Evolutionary conservation across 106 monocot species (phyloP).

Genomic region (Phalaenopsis aphrodite): DNA sequence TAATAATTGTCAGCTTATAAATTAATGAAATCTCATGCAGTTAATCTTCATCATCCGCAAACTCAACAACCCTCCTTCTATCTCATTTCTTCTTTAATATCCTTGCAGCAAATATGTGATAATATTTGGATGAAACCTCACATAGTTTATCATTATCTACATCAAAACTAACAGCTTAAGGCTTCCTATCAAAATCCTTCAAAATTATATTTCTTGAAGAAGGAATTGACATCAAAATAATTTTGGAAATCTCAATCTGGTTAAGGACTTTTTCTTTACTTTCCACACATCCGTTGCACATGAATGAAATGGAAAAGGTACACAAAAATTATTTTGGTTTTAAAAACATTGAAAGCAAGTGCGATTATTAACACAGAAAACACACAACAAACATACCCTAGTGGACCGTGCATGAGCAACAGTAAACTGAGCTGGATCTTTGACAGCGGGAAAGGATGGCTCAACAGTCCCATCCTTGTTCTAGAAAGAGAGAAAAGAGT

Average conservation of each 20-base stretch:
- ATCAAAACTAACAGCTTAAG: background rate
- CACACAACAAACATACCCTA: constrained; percentile 27
- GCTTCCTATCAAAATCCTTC: background rate
- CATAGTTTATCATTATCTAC: background rate
- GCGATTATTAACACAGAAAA: background rate
- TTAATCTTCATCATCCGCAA: background rate
- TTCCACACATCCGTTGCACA: too few species aligned
- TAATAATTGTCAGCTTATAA: background rate
- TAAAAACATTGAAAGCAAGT: background rate
- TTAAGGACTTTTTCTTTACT: too few species aligned
- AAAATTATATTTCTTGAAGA: too few species aligned
- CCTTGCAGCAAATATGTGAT: background rate
- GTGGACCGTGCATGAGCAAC: constrained; percentile 62
- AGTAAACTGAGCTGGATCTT: constrained; percentile 51
- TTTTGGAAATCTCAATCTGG: too few species aligned
- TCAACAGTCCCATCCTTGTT: constrained; percentile 57
- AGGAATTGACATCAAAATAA: too few species aligned
- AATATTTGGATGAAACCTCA: background rate
- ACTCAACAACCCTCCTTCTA: background rate
- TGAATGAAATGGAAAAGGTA: background rate
- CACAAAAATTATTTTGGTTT: background rate
- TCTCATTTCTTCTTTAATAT: background rate
- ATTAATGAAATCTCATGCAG: background rate
- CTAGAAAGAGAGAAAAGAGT: constrained; percentile 20
- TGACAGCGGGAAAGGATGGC: constrained; percentile 53